Base-by-base conservation (phyloP, 2,329 filamentous ascomycete species). In the Paraconiothyrium brasiliense region DNA sequence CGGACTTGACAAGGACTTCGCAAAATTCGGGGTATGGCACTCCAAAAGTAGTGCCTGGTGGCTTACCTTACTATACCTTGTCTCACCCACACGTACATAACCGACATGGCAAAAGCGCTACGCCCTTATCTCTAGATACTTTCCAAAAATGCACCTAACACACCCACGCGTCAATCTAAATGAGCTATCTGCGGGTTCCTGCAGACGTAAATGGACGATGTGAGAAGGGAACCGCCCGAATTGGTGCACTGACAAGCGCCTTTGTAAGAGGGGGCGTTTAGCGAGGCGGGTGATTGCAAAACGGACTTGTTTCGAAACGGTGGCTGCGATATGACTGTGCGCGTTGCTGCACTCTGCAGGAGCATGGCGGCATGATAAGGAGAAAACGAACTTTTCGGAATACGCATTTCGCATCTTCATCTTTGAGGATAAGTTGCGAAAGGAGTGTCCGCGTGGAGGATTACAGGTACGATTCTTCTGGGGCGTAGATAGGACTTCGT, bases 221-320 rank as follows among this genome's bases (percentile, higher is more conserved):
- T 43, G 51, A 52, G 41, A 22, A 20, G 57, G 30, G 35, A 59
- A 37, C 20, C 50, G 57, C 49, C 27, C 55, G 47, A 43, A 47
- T 37, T 47, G 46, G 44, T 22, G 22, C 20, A 20, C 49, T n/a
- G 43, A 16, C 13, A 52, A 49, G 46, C 63, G 46, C 44, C 61
- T 48, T 52, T 47, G 50, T 52, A 60, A 57, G 41, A 43, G n/a
- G 27, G 43, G 10, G 30, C 49, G 50, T 16, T 34, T 16, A 46
- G 44, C 32, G 48, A 24, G 27, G 39, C 35, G 30, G 27, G 22
- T 27, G 49, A n/a, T 39, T 14, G 43, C 47, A 44, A 37, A 30
- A 30, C 59, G 54, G 49, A 49, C 32, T 46, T 54, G 60, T 67
- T 67, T 67, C 59, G 65, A 67, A 65, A 67, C 63, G 27, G 63